These are phyloP conservation scores for Apiotrichum porosum DNA, from an alignment of 1,284 basidiomycete genomes.

Conservation along the genomic window DNA sequence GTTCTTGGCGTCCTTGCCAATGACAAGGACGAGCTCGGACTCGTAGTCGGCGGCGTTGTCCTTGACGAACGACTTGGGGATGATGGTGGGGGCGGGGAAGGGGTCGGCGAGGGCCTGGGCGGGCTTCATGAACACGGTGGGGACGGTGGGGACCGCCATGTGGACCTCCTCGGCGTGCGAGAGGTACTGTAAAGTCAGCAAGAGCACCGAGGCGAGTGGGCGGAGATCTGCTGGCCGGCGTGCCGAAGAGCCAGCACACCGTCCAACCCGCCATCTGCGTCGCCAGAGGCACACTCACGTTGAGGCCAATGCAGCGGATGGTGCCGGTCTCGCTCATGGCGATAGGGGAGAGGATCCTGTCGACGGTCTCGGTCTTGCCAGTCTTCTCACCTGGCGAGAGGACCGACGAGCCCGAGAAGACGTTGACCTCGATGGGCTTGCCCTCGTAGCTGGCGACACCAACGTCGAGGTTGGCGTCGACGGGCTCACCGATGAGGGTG, in stretches of 20 bases:
- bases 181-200: constrained; percentile 32
- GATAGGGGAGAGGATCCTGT: constrained; percentile 42
- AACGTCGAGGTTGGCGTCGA: constrained; percentile 43
- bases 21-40: constrained; percentile 77
- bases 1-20: constrained; percentile 73
- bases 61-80: constrained; percentile 52
- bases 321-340: constrained; percentile 37
- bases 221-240: constrained; percentile 6
- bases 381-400: constrained; percentile 40
- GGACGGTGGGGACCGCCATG: constrained; percentile 32
- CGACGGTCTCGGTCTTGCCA: constrained; percentile 32
- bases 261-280: background rate
- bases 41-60: constrained; percentile 81
- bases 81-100: constrained; percentile 31
- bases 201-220: background rate
- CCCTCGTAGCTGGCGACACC: constrained; percentile 40
- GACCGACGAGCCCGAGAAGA: constrained; percentile 36
- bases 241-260: background rate
- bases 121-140: constrained; percentile 44
- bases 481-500: constrained; percentile 40
- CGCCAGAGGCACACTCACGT: constrained; percentile 25
- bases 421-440: constrained; percentile 32
- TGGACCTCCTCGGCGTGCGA: constrained; percentile 46
- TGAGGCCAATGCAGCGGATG: constrained; percentile 45
- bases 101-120: constrained; percentile 35